Base-by-base conservation (phyloP, 2,329 filamentous ascomycete species). In the Cercospora citrullina region DNA sequence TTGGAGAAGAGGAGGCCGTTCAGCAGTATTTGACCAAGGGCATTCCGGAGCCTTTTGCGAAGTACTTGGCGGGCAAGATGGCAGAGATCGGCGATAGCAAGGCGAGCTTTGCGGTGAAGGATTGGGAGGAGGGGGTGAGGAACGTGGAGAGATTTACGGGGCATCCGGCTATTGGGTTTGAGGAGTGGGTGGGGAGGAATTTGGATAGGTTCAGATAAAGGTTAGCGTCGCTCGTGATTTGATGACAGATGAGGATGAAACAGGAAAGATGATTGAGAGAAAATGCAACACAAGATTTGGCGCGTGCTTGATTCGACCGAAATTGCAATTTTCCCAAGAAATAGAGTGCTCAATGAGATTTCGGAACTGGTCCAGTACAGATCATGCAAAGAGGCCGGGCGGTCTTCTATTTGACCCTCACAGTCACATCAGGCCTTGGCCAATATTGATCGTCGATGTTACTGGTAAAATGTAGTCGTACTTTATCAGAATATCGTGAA, bases 71-170 rank as follows among this genome's bases (percentile, higher is more conserved):
- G 7, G 28, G 23, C 2, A 64, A 23, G 36, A 45, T 63, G 36
- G 39, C n/a, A 1, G 33, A 59, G 23, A 59, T 23, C n/a, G 33
- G 33, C 14, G 26, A 21, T 21, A 57, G 30, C 26, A 31, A 21
- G 59, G 33, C n/a, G 21, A 18, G 21, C 10, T 59, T 59, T 45
- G 33, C 51, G 31, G 33, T 8, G 4, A 12, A n/a, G 8, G 36
- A 61, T 63, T 72, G 71, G 57, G 63, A 72, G 31, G 70, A 76
- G 21, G 69, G 70, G 4, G 72, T 72, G 16, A 65, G 66, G 4
- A 81, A 78, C 71, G 69, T 80, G 14, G 69, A 77, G 65, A 75
- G 70, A 60, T 80, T 79, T 66, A 75, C 77, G 6, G 73, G 77
- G 0, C 72, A 73, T 55, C 68, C 74, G 18, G 68, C 78, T 6